These are phyloP conservation scores for Aquilaria yunnanensis DNA, from an alignment of 345 rosid species.

Conservation along the genomic window DNA sequence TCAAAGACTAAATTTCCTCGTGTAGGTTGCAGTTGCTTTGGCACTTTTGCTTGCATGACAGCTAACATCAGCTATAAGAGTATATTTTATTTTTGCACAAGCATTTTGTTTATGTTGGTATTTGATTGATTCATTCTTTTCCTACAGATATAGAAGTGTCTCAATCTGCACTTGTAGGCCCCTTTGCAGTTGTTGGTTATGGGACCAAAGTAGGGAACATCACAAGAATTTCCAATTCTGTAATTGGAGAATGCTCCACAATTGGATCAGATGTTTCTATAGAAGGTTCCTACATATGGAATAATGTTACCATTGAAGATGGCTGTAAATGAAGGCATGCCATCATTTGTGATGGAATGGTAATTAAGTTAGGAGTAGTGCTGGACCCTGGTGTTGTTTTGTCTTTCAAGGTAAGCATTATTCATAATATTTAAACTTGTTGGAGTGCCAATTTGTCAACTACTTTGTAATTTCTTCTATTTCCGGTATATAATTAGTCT, in stretches of 20 bases:
- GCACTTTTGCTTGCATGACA: too few relatives aligned
- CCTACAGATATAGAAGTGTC: slow-evolving; percentile 54
- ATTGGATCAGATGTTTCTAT: slow-evolving; percentile 76
- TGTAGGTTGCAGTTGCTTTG: too few relatives aligned
- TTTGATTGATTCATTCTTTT: not conserved
- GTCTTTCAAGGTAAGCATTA: too few relatives aligned
- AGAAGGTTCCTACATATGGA: too few relatives aligned
- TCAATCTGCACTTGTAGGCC: slow-evolving; percentile 65
- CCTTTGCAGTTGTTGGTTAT: slow-evolving; percentile 72
- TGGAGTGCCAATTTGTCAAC: too few relatives aligned
- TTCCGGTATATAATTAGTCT: too few relatives aligned
- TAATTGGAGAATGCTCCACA: slow-evolving; percentile 71
- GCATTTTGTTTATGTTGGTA: slow-evolving; percentile 5
- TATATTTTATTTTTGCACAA: not conserved
- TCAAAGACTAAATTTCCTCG: too few relatives aligned
- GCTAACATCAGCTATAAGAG: too few relatives aligned
- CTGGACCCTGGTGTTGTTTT: slow-evolving; percentile 41
- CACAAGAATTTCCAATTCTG: slow-evolving; percentile 62
- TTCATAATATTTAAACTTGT: too few relatives aligned
- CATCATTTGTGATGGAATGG: slow-evolving; percentile 76
- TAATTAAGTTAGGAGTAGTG: slow-evolving; percentile 68
- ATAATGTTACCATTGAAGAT: slow-evolving; percentile 48
- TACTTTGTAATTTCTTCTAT: too few relatives aligned
- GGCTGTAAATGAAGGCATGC: slow-evolving; percentile 80
- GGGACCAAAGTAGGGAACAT: slow-evolving; percentile 59